Evolutionary conservation across 768 basidiomycete species (phyloP), one percentile per base, ranked within the genome.

Genomic region (Stropharia rugosoannulata): DNA sequence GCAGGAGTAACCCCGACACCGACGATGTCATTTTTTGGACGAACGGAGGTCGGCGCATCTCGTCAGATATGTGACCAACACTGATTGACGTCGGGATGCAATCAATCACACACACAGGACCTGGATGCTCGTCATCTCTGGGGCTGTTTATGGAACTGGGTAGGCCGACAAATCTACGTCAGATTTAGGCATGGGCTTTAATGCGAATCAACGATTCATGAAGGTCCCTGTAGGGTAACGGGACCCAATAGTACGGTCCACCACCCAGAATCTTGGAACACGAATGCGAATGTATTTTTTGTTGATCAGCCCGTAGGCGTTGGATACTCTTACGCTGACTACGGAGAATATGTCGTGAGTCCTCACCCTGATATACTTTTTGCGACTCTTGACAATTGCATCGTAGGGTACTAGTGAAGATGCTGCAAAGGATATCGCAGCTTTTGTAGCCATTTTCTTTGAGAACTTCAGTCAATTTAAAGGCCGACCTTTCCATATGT

Each of bases 131-230:
- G 1, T 69, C 73, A 3, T 75, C 84, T 27, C 63, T 86, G 0
- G 89, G 86, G 3, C 70, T 90, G 10, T 85, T 90, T 60, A 87
- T 89, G 86, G 88, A 89, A 67, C 73, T 80, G 55, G 89, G 88
- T 63, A 79, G 76, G 18, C 82, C 78, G 8, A 22, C 12, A 29
- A 38, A 8, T 5, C 9, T 49, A 10, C 12, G 4, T 13, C 2
- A 37, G 4, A 5, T 3, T 36, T 12, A 7, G 18, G 57, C 70
- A 12, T 46, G 43, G 22, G 7, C 16, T 32, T 56, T 22, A 45
- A 55, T 44, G 22, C 22, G 22, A 25, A 55, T 35, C 16, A 13
- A 19, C 4, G 13, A 8, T 49, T 12, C 16, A 25, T 19, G 9
- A 8, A 84, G 86, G 88, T 16, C 90, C 90, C 0, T 93, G 91